phyloP scores from a whole-genome alignment of 2,329 filamentous ascomycete genomes.

The Bipolaris victoriae region DNA sequence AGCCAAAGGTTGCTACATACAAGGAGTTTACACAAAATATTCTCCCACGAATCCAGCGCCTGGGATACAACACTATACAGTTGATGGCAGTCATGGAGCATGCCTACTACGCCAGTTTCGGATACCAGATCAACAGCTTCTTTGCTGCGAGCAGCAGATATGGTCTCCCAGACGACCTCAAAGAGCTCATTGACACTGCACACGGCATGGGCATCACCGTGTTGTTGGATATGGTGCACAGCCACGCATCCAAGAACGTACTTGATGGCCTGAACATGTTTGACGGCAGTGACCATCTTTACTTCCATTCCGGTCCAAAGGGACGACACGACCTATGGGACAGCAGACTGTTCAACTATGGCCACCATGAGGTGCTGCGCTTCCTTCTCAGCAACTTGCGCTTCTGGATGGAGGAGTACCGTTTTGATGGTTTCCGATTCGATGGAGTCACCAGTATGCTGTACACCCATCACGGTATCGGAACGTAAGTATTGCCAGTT shows the following conservation, averaged over 20 bases:
- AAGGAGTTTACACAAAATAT: slow-evolving; percentile 96
- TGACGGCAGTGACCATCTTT: slow-evolving; percentile 91
- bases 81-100: slow-evolving; percentile 99
- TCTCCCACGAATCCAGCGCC: slow-evolving; percentile 83
- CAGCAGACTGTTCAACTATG: slow-evolving; percentile 96
- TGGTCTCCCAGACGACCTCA: slow-evolving; percentile 90
- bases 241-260: slow-evolving; percentile 97
- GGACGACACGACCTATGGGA: slow-evolving; percentile 95
- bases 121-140: slow-evolving; percentile 98
- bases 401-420: slow-evolving; percentile 99
- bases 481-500: slow-evolving; percentile 69
- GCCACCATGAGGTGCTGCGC: slow-evolving; percentile 89
- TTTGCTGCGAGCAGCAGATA: slow-evolving; percentile 97
- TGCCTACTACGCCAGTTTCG: slow-evolving; percentile 98
- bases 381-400: slow-evolving; percentile 94
- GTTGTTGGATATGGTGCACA: slow-evolving; percentile 94
- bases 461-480: slow-evolving; percentile 93
- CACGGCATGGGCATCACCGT: slow-evolving; percentile 90
- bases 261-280: slow-evolving; percentile 95
- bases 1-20: slow-evolving; percentile 87
- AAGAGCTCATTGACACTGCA: slow-evolving; percentile 94
- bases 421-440: slow-evolving; percentile 96
- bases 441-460: slow-evolving; percentile 99
- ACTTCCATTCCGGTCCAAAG: slow-evolving; percentile 87
- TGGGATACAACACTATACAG: slow-evolving; percentile 98